Evolutionary conservation across 2,329 filamentous ascomycete genomes (phyloP).

Genomic region (Diaporthe vexans): DNA sequence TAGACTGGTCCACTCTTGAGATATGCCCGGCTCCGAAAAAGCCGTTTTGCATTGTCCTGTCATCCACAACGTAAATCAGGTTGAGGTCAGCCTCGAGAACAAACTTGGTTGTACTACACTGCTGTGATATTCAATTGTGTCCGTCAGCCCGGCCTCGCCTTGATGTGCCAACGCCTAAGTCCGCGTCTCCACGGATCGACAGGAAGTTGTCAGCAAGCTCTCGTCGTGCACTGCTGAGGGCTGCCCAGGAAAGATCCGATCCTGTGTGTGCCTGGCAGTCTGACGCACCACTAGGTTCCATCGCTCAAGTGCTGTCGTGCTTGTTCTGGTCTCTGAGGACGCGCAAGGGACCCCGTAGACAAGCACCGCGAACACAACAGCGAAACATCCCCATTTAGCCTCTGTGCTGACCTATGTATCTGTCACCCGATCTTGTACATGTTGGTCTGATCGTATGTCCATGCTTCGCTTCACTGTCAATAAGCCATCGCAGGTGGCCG

Average conservation of each 20-base stretch:
- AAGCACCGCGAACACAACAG: not conserved
- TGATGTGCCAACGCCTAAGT: not conserved
- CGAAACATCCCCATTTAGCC: not conserved
- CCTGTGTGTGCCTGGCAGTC: constrained; percentile 18
- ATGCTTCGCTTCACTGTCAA: constrained; percentile 2
- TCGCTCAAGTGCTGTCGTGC: constrained; percentile 9
- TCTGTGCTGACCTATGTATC: constrained; percentile 12
- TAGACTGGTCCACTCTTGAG: not conserved
- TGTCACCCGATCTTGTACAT: constrained; percentile 8
- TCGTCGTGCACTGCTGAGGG: not conserved
- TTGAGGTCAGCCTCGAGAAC: constrained; percentile 23
- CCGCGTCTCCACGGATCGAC: constrained; percentile 16
- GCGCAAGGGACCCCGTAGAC: not conserved
- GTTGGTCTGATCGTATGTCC: constrained; percentile 4
- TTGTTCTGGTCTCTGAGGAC: not conserved
- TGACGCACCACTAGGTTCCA: not conserved
- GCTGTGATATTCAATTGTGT: not conserved
- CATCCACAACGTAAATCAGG: constrained; percentile 12
- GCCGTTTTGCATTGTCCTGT: not conserved
- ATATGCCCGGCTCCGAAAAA: not conserved
- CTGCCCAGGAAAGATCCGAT: not conserved
- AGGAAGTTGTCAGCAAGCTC: constrained; percentile 12
- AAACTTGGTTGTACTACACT: not conserved
- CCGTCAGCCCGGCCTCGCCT: constrained; percentile 24
- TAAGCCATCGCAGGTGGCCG: constrained; percentile 27